Evolutionary conservation across 2,329 filamentous ascomycete genomes (phyloP), one percentile per base, ranked within the genome.

Genomic region (Phoma sp.): DNA sequence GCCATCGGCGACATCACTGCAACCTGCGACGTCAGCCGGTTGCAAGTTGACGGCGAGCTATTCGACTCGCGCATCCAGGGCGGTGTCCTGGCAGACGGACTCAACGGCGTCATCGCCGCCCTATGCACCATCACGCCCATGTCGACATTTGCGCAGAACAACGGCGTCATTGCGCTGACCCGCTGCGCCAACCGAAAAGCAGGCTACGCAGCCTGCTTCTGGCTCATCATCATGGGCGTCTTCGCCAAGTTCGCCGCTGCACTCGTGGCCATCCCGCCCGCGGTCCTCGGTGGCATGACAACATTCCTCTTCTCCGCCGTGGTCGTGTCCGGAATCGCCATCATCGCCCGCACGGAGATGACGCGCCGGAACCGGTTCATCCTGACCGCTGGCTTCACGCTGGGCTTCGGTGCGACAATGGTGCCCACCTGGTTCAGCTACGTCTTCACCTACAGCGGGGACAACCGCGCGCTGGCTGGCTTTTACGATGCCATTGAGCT

Each of bases 161-260:
- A 93, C 70, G 90, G 90, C 32, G 89, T 93, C 46, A 93, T 95
- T 57, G 88, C 90, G 0, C 80, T 95, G 39, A 95, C 90, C 0
- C 83, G 89, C 13, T 93, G 90, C 71, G 90, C 90, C 1, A 93
- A 91, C 72, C 85, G 90, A 48, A 89, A 86, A 41, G 91, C 90
- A 4, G 91, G 91, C 4, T 92, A 91, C 71, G 89, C 87, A 43
- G 89, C 87, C 69, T 91, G 85, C 71, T 80, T 89, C 66, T 92
- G 92, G 79, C 82, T 95, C 9, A 75, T 95, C 57, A 73, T 95
- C 61, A 91, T 92, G 85, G 91, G 91, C 13, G 78, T 95, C 57
- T 91, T 93, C 64, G 85, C 89, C 62, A 95, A 95, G 74, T 93
- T 93, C 63, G 90, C 89, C 0, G 90, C 90, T 1, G 83, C 89